Evolutionary conservation across 805 yeast genomes (phyloP).

Genomic region (Wickerhamiella slavikovae): DNA sequence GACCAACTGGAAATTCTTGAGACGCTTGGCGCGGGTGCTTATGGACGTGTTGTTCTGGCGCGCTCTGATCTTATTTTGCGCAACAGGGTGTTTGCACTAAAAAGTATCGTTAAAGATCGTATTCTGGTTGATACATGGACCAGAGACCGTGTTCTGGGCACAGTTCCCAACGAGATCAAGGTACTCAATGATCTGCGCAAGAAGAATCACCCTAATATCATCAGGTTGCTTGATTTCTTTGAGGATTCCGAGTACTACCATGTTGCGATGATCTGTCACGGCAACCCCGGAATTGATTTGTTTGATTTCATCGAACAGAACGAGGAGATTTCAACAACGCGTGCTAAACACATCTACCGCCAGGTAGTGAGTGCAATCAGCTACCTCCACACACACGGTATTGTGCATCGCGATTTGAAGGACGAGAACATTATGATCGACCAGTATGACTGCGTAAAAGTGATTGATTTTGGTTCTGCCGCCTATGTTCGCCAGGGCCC

Average conservation of each 20-base stretch:
- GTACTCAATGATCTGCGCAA: slow-evolving; percentile 55
- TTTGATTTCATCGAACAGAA: slow-evolving; percentile 82
- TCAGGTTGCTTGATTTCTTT: slow-evolving; percentile 72
- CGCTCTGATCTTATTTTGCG: slow-evolving; percentile 44
- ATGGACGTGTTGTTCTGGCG: slow-evolving; percentile 66
- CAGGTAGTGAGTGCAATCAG: slow-evolving; percentile 63
- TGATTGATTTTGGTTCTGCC: slow-evolving; percentile 91
- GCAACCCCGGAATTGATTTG: slow-evolving; percentile 74
- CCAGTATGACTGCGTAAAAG: slow-evolving; percentile 47
- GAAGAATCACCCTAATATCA: slow-evolving; percentile 72
- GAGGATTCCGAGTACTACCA: slow-evolving; percentile 83
- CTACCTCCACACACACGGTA: slow-evolving; percentile 64
- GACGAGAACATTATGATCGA: slow-evolving; percentile 89
- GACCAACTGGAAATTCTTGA: slow-evolving; percentile 50
- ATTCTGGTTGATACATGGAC: slow-evolving; percentile 97
- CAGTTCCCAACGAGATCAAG: slow-evolving; percentile 91
- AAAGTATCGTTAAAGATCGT: slow-evolving; percentile 78
- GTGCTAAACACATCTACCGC: slow-evolving; percentile 54
- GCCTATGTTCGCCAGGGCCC: slow-evolving; percentile 84
- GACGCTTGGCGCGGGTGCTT: slow-evolving; percentile 89
- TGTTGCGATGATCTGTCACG: slow-evolving; percentile 81
- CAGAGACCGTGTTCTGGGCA: slow-evolving; percentile 73
- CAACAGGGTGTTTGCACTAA: slow-evolving; percentile 49
- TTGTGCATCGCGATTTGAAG: slow-evolving; percentile 85
- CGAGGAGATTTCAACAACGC: slow-evolving; percentile 58